Percentiles rank a stretch among this genome's conserved stretches.
Conservation (phyloP, 306 rosid genomes). For the Vigna radiata region DNA sequence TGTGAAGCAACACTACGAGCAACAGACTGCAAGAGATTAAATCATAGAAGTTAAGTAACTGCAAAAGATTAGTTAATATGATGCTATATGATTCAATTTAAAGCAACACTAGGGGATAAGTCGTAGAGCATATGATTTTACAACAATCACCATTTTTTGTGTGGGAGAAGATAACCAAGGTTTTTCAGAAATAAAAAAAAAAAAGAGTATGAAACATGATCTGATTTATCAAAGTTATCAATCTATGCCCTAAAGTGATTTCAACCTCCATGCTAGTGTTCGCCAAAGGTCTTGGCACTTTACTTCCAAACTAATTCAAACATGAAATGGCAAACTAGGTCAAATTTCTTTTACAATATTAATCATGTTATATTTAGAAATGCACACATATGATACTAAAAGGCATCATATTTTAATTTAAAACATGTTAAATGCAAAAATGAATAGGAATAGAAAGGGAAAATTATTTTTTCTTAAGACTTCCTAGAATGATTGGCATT, state of each 20-base stretch:
- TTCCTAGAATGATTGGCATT: not conserved
- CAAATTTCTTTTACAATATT: constrained; percentile 12
- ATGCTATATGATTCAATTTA: constrained; percentile 22
- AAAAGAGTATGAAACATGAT: not conserved
- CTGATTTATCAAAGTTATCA: constrained; percentile 11
- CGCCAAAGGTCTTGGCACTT: constrained; percentile 18
- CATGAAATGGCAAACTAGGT: constrained; percentile 22
- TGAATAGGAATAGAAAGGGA: not conserved
- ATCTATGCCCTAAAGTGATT: not conserved
- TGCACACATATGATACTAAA: constrained; percentile 1
- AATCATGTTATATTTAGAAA: constrained; percentile 24
- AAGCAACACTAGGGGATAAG: not conserved
- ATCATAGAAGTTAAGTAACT: constrained; percentile 16
- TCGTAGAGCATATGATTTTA: constrained; percentile 9
- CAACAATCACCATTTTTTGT: not conserved
- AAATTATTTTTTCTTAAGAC: not conserved
- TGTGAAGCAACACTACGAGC: constrained; percentile 67
- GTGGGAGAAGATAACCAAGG: constrained; percentile 2
- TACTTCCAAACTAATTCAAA: constrained; percentile 20
- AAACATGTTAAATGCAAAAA: not conserved
- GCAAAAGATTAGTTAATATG: constrained; percentile 3
- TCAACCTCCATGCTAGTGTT: not conserved
- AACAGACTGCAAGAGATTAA: constrained; percentile 58
- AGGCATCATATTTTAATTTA: not conserved
- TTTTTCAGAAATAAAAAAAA: not conserved